Percentiles rank a stretch among this genome's conserved stretches.
Conservation (phyloP, 2,329 filamentous ascomycete species). For the Claviceps sp. region DNA sequence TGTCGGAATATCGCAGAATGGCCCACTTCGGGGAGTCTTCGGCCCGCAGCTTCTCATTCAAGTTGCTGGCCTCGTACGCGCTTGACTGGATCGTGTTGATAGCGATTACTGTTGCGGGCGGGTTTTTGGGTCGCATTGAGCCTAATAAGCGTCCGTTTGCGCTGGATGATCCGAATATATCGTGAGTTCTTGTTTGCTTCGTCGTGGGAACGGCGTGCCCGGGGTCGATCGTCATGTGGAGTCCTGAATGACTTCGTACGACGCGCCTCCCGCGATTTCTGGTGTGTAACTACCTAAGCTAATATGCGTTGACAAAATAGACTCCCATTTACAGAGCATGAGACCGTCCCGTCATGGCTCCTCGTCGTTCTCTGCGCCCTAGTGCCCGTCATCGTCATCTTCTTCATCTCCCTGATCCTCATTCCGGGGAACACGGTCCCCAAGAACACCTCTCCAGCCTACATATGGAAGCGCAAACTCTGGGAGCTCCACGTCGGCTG, state of each 20-base stretch:
- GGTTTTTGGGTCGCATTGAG: constrained; percentile 42
- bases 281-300: background rate
- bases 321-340: constrained; percentile 55
- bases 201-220: background rate
- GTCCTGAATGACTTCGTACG: too few species aligned
- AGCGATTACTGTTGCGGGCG: constrained; percentile 42
- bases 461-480: constrained; percentile 68
- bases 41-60: constrained; percentile 16
- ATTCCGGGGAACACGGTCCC: constrained; percentile 60
- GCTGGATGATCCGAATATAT: constrained; percentile 59
- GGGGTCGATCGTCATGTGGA: background rate
- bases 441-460: constrained; percentile 43
- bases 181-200: constrained; percentile 28
- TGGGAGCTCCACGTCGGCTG: constrained; percentile 85
- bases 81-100: constrained; percentile 63
- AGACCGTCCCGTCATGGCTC: constrained; percentile 57
- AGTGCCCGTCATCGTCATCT: constrained; percentile 53
- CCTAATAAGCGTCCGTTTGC: constrained; percentile 62
- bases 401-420: constrained; percentile 53
- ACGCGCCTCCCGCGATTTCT: background rate
- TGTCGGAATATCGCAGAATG: constrained; percentile 18
- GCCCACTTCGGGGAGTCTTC: constrained; percentile 10
- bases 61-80: constrained; percentile 49
- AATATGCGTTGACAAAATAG: constrained; percentile 19
- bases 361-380: constrained; percentile 50